A percentile compares a stretch with the other conserved stretches of the same genome.
Conservation (phyloP, 352 stramenopile genomes). For the Globisporangium canariense region DNA sequence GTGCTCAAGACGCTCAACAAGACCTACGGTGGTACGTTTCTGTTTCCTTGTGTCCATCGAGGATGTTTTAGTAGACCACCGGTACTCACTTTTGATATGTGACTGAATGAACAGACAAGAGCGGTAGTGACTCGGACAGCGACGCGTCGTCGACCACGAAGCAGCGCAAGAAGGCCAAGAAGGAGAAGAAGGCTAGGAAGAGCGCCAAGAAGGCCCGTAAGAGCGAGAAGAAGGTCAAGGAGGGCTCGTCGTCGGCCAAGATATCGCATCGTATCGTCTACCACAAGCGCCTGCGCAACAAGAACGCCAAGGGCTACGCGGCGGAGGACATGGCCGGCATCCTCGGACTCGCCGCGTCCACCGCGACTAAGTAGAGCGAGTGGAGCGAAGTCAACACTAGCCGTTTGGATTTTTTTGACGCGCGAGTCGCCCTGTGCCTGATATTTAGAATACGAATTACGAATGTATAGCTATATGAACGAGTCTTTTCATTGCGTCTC, state of each 20-base stretch:
- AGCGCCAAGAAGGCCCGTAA: constrained; percentile 60
- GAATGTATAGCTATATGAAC: constrained; percentile 16
- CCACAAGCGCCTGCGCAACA: constrained; percentile 80
- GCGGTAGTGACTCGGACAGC: constrained; percentile 29
- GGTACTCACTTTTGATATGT: not conserved
- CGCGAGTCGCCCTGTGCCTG: not conserved
- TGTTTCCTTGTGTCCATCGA: too few relatives aligned
- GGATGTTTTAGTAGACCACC: not conserved
- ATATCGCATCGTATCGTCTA: constrained; percentile 74
- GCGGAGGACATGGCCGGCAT: constrained; percentile 84
- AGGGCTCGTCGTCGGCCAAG: constrained; percentile 20
- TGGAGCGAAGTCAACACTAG: not conserved
- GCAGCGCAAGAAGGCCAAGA: constrained; percentile 61
- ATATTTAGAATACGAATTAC: constrained; percentile 14
- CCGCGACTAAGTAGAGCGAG: not conserved
- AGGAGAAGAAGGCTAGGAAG: constrained; percentile 53
- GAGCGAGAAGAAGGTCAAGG: constrained; percentile 45
- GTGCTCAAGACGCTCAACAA: constrained; percentile 86
- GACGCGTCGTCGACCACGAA: constrained; percentile 30
- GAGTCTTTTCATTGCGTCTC: not conserved
- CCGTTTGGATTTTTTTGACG: constrained; percentile 1
- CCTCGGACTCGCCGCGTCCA: constrained; percentile 64
- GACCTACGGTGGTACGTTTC: constrained; percentile 45
- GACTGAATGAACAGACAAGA: constrained; percentile 24
- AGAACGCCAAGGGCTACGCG: constrained; percentile 85